Evolutionary conservation across 257 asterid genomes (phyloP), one percentile per base, ranked within the genome.

Genomic region (Solanum tarapatanum): DNA sequence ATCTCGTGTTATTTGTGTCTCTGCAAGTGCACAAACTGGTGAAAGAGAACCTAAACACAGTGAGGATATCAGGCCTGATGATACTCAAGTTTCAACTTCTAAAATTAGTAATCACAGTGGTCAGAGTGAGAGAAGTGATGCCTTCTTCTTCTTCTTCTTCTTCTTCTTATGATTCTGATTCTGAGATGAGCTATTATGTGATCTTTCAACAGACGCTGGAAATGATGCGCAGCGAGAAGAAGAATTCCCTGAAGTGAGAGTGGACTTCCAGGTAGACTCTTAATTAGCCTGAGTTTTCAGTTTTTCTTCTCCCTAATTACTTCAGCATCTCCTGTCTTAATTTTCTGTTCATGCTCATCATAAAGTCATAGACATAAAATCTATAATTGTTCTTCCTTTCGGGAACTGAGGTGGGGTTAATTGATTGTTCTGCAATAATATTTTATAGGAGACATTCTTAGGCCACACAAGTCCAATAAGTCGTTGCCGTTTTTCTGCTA

Each of bases 401-500:
- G 55, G 39, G 37, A 30, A 45, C 84, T 86, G 33, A 32, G 68
- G 55, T 70, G 33, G 83, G 83, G 55, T 45, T 66, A 70, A 45
- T 30, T 86, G 88, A 83, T 84, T 84, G 48, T 87, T 80, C 85
- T 60, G 23, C 55, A 28, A 28, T 88, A 72, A 88, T 85, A 55
- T 83, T 89, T 87, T 87, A 30, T 84, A 97, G 99, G 98, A 97
- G 89, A 93, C 98, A 89, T 97, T 95, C 92, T 89, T 97, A 90
- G 99, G 98, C 88, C 99, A 97, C 91, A 95, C 99, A 90, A 94
- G 97, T 93, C 98, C 99, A 84, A 97, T 97, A 91, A 95, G 93
- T 88, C 89, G 96, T 76, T 94, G 98, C 91, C 98, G 98, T 88
- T 97, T 97, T 91, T 97, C 99, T 90, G 93, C 98, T 86, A 93